Evolutionary conservation across 129 eudicot species (phyloP).

Genomic region (Dittrichia graveolens): DNA sequence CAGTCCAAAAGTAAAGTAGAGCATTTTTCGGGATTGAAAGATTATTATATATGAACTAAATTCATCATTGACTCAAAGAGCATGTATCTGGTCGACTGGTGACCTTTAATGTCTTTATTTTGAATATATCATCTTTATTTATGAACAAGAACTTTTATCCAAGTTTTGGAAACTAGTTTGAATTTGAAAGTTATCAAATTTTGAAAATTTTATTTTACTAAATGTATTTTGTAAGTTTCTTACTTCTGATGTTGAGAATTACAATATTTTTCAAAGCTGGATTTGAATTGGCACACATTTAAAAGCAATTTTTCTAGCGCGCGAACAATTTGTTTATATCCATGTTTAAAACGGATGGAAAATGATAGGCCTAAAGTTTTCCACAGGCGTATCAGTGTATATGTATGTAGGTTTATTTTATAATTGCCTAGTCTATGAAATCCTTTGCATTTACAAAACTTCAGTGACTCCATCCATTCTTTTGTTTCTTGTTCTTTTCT

Average conservation of each 20-base stretch:
- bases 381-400: neutral
- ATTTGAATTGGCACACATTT: neutral
- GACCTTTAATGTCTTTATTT: too few species aligned
- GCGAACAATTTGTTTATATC: neutral
- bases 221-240: neutral
- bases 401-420: neutral
- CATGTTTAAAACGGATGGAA: neutral
- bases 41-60: too few species aligned
- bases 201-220: neutral
- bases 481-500: neutral
- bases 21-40: too few species aligned
- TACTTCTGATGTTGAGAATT: neutral
- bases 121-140: too few species aligned
- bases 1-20: too few species aligned
- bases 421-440: neutral
- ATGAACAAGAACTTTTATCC: too few species aligned
- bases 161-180: too few species aligned
- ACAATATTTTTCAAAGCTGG: neutral
- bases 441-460: neutral
- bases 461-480: neutral
- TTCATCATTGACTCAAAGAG: too few species aligned
- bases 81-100: too few species aligned
- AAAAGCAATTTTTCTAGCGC: neutral
- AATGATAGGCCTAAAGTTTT: neutral
- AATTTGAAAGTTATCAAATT: neutral